Base-by-base conservation (phyloP, 164 flowering plant species). In the Sextonia rubra region DNA sequence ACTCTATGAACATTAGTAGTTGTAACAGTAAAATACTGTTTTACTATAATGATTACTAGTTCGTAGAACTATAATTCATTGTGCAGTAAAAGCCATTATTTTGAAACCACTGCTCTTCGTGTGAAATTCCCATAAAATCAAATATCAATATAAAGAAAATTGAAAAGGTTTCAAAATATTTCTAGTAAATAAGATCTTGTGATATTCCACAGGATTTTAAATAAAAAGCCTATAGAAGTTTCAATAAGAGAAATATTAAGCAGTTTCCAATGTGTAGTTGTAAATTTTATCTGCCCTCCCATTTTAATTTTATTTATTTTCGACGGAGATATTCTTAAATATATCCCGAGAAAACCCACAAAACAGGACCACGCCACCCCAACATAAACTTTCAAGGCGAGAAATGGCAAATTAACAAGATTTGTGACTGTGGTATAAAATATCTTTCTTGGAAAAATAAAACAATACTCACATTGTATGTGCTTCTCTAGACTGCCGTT, bases 391-490 rank as follows among this genome's bases (percentile, higher is more conserved):
- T 20, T 20, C n/a, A 18, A 52, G 58, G 58, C 17, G 14, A 52
- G n/a, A 2, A 52, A 15, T 52, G 3, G 58, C 4, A 15, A 52
- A 52, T 37, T 37, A 37, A 37, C 44, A 37, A 20, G 20, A 17
- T 15, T 52, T 52, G 20, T 52, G 6, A 52, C 58, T 15, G n/a
- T 52, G 58, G 44, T 20, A 52, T 17, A 52, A 11, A 52, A 52
- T 5, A 52, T 52, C n/a, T 20, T 20, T 52, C n/a, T 52, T 17
- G 58, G n/a, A 52, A 52, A 20, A 52, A 20, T 20, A 52, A 52
- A 52, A 15, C n/a, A 52, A 52, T 62, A 52, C 85, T 85, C 75
- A 83, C 88, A 9, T 49, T 58, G 61, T 73, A 85, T 73, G 70
- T 71, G 77, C 22, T 12, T 22, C 32, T 73, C 80, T 52, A 85